A percentile compares a stretch with the other conserved stretches of the same genome.
Conservation (phyloP, 371 early-diverging fungal species). For the Lichtheimia corymbifera region DNA sequence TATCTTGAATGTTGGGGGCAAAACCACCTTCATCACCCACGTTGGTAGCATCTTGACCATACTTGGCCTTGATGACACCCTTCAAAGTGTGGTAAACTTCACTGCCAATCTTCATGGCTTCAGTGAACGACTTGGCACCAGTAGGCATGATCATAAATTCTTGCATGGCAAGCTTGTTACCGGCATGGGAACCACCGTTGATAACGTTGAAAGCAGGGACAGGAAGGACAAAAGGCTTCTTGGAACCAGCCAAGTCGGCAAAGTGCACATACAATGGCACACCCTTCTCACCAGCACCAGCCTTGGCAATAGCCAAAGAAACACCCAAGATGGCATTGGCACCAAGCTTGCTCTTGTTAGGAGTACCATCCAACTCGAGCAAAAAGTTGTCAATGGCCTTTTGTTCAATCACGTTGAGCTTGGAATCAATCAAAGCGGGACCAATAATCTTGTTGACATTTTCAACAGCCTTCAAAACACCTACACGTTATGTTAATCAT, state of each 20-base stretch:
- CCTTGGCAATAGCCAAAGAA: conserved; percentile 95
- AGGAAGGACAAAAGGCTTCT: conserved; percentile 91
- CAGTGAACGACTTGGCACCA: conserved; percentile 90
- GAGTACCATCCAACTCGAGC: conserved; percentile 91
- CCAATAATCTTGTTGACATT: conserved; percentile 92
- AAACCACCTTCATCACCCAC: conserved; percentile 99
- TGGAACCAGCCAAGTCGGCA: conserved; percentile 82
- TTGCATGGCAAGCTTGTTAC: conserved; percentile 99
- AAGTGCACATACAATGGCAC: conserved; percentile 95
- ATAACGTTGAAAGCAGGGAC: conserved; percentile 99
- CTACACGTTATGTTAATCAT: conserved; percentile 30
- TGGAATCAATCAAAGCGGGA: conserved; percentile 76
- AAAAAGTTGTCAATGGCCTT: conserved; percentile 91
- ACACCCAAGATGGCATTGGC: conserved; percentile 99
- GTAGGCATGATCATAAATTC: conserved; percentile 99
- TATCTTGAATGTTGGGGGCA: conserved; percentile 98
- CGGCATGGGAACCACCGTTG: conserved; percentile 99
- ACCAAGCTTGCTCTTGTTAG: conserved; percentile 95
- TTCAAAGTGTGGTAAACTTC: conserved; percentile 98
- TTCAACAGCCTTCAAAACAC: conserved; percentile 91
- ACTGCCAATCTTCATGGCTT: conserved; percentile 97
- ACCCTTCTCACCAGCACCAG: conserved; percentile 92
- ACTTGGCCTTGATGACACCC: conserved; percentile 95
- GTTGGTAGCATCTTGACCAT: conserved; percentile 97
- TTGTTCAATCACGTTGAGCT: conserved; percentile 86